Evolutionary conservation across 176 grass and related monocot species (phyloP), one percentile per base, ranked within the genome.

Genomic region (Avena insularis): DNA sequence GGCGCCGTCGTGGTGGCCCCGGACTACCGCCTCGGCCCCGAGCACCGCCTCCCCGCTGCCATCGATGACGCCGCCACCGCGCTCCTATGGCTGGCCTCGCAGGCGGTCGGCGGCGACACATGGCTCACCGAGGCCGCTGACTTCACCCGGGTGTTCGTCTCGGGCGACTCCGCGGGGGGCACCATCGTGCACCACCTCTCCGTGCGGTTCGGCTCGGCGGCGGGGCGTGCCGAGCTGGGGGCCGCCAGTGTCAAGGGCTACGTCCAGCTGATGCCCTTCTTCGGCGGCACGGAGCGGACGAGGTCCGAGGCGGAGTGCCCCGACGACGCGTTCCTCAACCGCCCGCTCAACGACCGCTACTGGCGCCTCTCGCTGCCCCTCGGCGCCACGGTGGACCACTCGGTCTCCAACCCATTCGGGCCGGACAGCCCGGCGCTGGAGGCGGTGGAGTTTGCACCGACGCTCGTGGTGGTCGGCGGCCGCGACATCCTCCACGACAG

Each of bases 1-100:
- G 53, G 69, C n/a, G 95, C 90, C 56, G 56, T 98, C 70, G 93
- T 98, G 1, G 87, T 95, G 21, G 91, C 95, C 8, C 90, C 91
- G 5, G 91, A 98, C 88, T 98, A 98, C 91, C 95, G 93, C 72
- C 93, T 98, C 20, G 95, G 91, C 0, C 93, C 95, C 0, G 95
- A 98, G 72, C 86, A 95, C 88, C 88, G 73, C 29, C 89, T 98
- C 71, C 95, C 95, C n/a, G 93, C 87, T 3, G 93, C 89, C 54
- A 13, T 93, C 82, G 75, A 93, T 6, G 95, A 98, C 57, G 92
- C 54, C 61, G 72, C 67, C 3, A 21, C 74, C 0, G 84, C 88
- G 2, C 40, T 98, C 36, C 86, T 89, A 2, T 93, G 91, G 91
- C 69, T 98, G 12, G 72, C 85, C 0, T 38, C 86, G 35, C 82